Conservation (phyloP, 768 basidiomycete species). For the Leucocoprinus leucothites region DNA sequence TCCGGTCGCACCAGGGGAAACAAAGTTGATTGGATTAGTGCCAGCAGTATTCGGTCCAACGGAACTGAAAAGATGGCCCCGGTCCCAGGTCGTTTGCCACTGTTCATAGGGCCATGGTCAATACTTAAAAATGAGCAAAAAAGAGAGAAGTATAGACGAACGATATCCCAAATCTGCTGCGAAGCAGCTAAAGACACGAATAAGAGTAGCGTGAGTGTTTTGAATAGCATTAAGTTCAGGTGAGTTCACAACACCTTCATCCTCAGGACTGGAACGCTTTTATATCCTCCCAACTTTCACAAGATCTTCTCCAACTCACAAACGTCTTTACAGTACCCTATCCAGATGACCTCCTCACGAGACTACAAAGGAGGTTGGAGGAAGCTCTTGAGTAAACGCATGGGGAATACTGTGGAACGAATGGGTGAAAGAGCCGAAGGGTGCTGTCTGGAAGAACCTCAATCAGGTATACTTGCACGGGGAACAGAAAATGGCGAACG, state of each 20-base stretch:
- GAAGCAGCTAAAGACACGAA: slow-evolving; percentile 23
- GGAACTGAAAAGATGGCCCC: slow-evolving; percentile 49
- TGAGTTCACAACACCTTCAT: too few species aligned
- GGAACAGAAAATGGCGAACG: too few species aligned
- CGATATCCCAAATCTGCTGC: slow-evolving; percentile 57
- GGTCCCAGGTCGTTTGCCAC: slow-evolving; percentile 63
- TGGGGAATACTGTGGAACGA: background rate
- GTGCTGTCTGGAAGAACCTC: background rate
- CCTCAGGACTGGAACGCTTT: too few species aligned
- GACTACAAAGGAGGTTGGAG: background rate
- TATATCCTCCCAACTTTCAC: too few species aligned
- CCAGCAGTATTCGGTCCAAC: slow-evolving; percentile 31
- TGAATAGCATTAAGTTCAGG: too few species aligned
- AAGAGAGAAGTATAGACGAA: slow-evolving; percentile 23
- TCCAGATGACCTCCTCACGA: background rate
- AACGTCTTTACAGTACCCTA: background rate
- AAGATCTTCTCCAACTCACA: background rate
- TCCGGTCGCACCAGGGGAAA: slow-evolving; percentile 50
- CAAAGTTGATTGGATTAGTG: slow-evolving; percentile 49
- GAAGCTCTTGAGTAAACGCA: background rate
- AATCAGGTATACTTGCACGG: too few species aligned
- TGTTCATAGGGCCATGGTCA: slow-evolving; percentile 17
- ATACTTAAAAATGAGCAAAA: background rate
- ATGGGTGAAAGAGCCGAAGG: background rate
- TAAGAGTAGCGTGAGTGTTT: background rate